Base-by-base conservation (phyloP, 352 stramenopile genomes). In the Pythium dissimile region DNA sequence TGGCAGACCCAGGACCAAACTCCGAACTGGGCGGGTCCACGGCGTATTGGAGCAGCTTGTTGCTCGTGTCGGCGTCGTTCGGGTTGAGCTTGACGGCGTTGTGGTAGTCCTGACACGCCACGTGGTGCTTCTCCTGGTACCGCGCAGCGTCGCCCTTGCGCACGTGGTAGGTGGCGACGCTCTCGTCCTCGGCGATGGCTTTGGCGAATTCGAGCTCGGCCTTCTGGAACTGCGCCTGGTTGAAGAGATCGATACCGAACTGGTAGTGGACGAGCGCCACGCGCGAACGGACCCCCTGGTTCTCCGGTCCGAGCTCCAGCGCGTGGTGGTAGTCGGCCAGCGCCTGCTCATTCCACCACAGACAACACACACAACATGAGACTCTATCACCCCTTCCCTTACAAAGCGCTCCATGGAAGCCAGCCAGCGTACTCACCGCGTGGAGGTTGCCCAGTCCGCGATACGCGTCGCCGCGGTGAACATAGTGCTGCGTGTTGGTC, bases 181-280 rank as follows among this genome's bases (percentile, higher is more conserved):
- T 57, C 2, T 62, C 28, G 43, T 94, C 80, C 3, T 88, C 66
- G 16, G 68, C 64, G 46, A 92, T 88, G 10, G 77, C 77, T 16
- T 62, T 64, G n/a, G 38, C 58, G 48, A 86, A 88, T 57, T 92
- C 85, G n/a, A 93, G 45, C 43, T 89, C 80, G 5, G 83, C 83
- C 48, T 81, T 86, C 41, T 88, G 67, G 32, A 93, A 94, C 45
- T 77, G 69, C 13, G 65, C 80, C 48, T 67, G 59, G 50, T 93
- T 93, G 66, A 93, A 91, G 6, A 90, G 58, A 27, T 90, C 71
- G 26, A 93, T 73, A 16, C 85, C 83, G 51, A 94, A 91, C 24
- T 89, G 75, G 55, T 91, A 94, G 55, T 91, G 83, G 27, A 94
- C 78, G 31, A 92, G 65, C 8, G 75, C 79, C 5, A 93, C 71